Evolutionary conservation across 768 basidiomycete species (phyloP), one percentile per base, ranked within the genome.

Genomic region (Gymnopilus junonius): DNA sequence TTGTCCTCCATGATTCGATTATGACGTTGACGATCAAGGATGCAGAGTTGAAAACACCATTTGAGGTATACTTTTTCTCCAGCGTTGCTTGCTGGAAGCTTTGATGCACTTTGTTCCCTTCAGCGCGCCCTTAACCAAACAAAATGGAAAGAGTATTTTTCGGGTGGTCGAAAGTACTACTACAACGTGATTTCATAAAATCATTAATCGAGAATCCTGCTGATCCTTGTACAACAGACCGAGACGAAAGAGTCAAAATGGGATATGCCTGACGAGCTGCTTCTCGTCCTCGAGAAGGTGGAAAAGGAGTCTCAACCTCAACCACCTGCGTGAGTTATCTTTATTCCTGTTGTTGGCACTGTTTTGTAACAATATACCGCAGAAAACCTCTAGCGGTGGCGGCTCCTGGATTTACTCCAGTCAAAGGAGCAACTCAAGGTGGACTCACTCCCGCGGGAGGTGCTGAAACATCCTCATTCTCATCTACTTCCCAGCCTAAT

Each of bases 131-230:
- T 98, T 53, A 88, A 85, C 32, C 83, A 94, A 75, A 97, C 96
- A 12, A 86, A 87, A 77, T 99, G 96, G 96, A 97, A 97, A 73
- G 94, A 97, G 75, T 99, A 98, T 74, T 92, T 93, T 67, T 93
- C 93, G 2, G 92, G 92, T 55, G 95, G 94, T 29, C 79, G 94
- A 67, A 95, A 95, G 71, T 95, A 95, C 73, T 95, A 93, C 74
- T 94, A 94, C 67, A 91, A 95, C 73, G 93, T 93, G 62, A 43
- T 85, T 73, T 17, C 15, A 34, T 14, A 15, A 29, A 11, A n/a
- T 42, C 32, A 51, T 32, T 23, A 17, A 35, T 3, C 23, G 12
- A 17, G 14, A 10, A 14, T 17, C n/a, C 15, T 48, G 45, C 4
- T 37, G 57, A 62, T 35, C 60, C 65, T 54, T 37, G 39, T 54